A percentile compares a stretch with the other conserved stretches of the same genome.
These are phyloP conservation scores for Papilionanthe hybrid DNA, from an alignment of 116 monocot genomes.

Conservation along the genomic window DNA sequence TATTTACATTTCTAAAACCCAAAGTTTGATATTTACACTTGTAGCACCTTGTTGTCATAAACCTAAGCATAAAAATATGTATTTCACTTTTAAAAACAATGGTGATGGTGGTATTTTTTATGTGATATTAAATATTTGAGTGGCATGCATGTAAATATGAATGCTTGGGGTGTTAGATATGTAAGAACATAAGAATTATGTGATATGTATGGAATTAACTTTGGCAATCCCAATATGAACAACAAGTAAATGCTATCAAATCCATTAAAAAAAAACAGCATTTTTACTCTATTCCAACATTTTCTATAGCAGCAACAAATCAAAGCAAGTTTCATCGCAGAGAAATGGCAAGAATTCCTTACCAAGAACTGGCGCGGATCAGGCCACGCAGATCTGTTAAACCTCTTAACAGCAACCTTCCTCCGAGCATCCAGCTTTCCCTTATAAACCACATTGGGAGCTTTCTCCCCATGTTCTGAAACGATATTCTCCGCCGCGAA, in stretches of 20 bases:
- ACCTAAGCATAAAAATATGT: too few relatives aligned
- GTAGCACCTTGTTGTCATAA: too few relatives aligned
- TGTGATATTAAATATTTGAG: too few relatives aligned
- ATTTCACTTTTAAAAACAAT: too few relatives aligned
- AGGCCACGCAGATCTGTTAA: conserved; percentile 91
- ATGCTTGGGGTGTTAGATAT: too few relatives aligned
- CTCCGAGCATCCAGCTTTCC: conserved; percentile 87
- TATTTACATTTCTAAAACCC: too few relatives aligned
- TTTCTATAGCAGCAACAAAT: background rate
- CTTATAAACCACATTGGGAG: conserved; percentile 92
- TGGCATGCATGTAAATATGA: too few relatives aligned
- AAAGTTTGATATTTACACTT: too few relatives aligned
- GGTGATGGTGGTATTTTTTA: too few relatives aligned
- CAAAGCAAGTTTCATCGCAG: background rate
- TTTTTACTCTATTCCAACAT: background rate
- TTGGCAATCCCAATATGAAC: background rate
- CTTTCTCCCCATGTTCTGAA: conserved; percentile 91
- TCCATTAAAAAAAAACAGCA: background rate
- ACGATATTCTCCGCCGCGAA: conserved; percentile 90
- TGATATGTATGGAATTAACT: background rate
- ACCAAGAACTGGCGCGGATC: conserved; percentile 92
- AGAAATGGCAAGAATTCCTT: conserved; percentile 14
- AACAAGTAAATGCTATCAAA: conserved; percentile 4
- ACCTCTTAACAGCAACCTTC: conserved; percentile 80
- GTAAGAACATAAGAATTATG: too few relatives aligned